Evolutionary conservation across 192 early-diverging fungal genomes (phyloP).

Genomic region (Podila epicladia): DNA sequence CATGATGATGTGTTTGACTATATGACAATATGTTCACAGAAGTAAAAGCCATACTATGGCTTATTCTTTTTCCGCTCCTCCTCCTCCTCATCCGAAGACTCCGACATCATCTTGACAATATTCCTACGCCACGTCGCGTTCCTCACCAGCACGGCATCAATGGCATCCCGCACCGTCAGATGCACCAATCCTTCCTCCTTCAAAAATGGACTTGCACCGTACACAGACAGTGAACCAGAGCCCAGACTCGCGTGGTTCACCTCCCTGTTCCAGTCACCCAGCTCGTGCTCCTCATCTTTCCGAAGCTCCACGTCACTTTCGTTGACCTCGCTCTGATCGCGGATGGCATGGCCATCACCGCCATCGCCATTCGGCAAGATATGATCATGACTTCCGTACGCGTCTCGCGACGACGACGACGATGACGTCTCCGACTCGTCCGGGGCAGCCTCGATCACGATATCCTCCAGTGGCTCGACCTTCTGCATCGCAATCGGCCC

Average conservation of each 20-base stretch:
- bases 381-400: background rate
- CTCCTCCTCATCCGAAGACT: background rate
- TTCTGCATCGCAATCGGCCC: conserved; percentile 19
- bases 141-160: conserved; percentile 29
- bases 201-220: conserved; percentile 38
- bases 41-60: too few species aligned
- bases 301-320: background rate
- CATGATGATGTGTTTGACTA: too few species aligned
- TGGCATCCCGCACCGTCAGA: conserved; percentile 49
- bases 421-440: background rate
- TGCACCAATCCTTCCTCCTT: conserved; percentile 46
- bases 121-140: conserved; percentile 6
- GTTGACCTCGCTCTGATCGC: background rate
- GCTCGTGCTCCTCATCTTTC: background rate
- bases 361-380: background rate
- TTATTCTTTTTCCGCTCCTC: background rate
- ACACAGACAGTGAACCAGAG: conserved; percentile 16
- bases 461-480: conserved; percentile 9
- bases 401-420: background rate
- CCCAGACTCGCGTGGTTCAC: background rate
- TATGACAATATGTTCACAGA: too few species aligned
- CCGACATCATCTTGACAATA: background rate
- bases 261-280: too few species aligned
- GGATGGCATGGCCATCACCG: background rate
- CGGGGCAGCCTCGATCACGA: background rate